Conservation (phyloP, 2,329 filamentous ascomycete genomes). For the Aspergillus brunneoviolaceus region DNA sequence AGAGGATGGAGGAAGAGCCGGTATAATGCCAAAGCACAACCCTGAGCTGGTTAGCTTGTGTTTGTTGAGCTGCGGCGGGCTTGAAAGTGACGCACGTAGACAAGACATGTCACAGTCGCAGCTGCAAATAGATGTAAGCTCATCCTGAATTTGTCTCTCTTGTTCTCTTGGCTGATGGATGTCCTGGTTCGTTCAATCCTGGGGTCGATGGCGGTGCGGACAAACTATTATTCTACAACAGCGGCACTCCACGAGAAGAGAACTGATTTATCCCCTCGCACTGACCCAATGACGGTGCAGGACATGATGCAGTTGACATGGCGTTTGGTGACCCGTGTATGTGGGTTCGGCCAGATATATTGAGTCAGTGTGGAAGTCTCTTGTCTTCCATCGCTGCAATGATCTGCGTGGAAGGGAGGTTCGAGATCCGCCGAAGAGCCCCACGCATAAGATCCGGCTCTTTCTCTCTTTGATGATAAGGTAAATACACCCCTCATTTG, state of each 20-base stretch:
- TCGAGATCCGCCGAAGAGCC: neutral
- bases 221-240: neutral
- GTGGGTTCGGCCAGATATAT: neutral
- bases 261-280: neutral
- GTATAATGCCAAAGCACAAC: neutral
- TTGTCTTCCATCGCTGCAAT: neutral
- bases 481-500: too few species aligned
- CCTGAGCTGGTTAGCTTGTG: neutral
- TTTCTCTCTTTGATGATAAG: neutral
- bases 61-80: neutral
- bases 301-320: neutral
- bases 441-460: neutral
- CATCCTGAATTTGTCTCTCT: neutral
- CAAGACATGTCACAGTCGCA: neutral
- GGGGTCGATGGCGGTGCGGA: neutral
- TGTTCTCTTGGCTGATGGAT: neutral
- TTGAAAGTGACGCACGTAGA: neutral
- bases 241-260: neutral
- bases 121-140: neutral
- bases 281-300: neutral
- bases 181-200: neutral
- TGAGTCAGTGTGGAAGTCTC: neutral
- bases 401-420: neutral
- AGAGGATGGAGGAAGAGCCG: constrained; percentile 1
- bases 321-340: neutral